phyloP scores from a whole-genome alignment of 495 filamentous ascomycete genomes.

The Parathielavia hyrcaniae region DNA sequence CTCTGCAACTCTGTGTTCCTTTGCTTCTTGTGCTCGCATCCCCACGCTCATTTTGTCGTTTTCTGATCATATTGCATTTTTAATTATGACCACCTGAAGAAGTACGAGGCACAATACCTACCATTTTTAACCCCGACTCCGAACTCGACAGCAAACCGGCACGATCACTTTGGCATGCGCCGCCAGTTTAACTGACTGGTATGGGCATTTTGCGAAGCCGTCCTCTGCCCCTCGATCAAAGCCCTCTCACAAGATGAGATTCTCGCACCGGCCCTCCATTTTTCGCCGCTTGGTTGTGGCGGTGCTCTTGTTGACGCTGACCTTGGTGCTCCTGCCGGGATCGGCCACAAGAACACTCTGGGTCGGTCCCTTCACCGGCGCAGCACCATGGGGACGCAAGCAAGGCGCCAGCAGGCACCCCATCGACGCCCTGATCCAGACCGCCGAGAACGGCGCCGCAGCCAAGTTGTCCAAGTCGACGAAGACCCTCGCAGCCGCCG shows the following conservation, averaged over 20 bases:
- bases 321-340: conserved; percentile 25
- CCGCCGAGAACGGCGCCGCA: conserved; percentile 39
- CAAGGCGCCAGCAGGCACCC: conserved; percentile 31
- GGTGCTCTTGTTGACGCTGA: conserved; percentile 27
- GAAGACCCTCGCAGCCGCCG: conserved; percentile 53
- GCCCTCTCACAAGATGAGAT: conserved; percentile 34
- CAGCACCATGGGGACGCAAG: neutral
- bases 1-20: too few species aligned
- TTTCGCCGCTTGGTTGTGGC: conserved; percentile 35
- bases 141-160: too few species aligned
- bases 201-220: too few species aligned
- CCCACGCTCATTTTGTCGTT: too few species aligned
- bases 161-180: too few species aligned
- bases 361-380: neutral
- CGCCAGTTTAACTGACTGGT: too few species aligned
- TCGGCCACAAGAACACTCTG: neutral
- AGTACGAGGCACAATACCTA: too few species aligned
- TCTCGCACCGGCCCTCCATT: conserved; percentile 36
- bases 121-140: too few species aligned
- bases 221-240: too few species aligned
- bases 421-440: conserved; percentile 43
- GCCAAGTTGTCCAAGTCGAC: conserved; percentile 37
- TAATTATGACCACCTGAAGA: too few species aligned
- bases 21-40: too few species aligned
- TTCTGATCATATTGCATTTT: too few species aligned